These are phyloP conservation scores for Fusarium nanum DNA, from an alignment of 2,329 filamentous ascomycete species.

Conservation along the genomic window DNA sequence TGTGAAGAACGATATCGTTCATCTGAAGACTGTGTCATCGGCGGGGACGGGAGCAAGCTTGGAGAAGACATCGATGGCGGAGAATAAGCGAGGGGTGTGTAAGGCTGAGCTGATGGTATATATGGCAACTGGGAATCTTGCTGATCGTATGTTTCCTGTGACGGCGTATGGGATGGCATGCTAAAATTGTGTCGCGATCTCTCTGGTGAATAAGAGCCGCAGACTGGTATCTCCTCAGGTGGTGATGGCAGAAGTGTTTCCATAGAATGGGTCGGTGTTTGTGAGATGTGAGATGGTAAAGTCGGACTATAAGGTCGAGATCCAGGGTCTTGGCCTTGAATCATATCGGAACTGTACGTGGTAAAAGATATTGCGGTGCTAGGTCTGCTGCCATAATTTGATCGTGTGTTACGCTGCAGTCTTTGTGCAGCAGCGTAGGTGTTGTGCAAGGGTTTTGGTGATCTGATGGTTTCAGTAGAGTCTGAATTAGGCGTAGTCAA, in stretches of 20 bases:
- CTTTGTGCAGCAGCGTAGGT: conserved; percentile 6
- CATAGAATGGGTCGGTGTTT: conserved; percentile 22
- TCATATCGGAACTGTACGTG: conserved; percentile 39
- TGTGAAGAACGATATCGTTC: conserved; percentile 10
- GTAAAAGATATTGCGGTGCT: conserved; percentile 36
- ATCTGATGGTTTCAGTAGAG: conserved; percentile 13
- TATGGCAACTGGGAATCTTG: conserved; percentile 14
- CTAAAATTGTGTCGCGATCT: neutral
- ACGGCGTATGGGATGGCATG: neutral
- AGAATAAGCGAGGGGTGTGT: conserved; percentile 24
- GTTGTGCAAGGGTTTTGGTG: conserved; percentile 10
- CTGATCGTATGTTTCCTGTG: conserved; percentile 7
- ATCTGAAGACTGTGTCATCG: conserved; percentile 35
- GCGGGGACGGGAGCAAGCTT: conserved; percentile 42
- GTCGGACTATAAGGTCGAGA: conserved; percentile 13
- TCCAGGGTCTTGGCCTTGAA: conserved; percentile 20
- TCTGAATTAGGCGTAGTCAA: conserved; percentile 6
- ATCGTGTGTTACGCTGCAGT: conserved; percentile 3
- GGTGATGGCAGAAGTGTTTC: conserved; percentile 29
- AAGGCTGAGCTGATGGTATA: conserved; percentile 46
- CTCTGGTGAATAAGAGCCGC: conserved; percentile 6
- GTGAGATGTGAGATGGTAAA: conserved; percentile 29
- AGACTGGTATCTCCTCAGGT: conserved; percentile 13
- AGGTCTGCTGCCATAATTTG: conserved; percentile 23
- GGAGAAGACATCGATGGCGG: conserved; percentile 32